Percentiles rank a stretch among this genome's conserved stretches.
phyloP scores from a whole-genome alignment of 495 filamentous ascomycete genomes.

The Aspergillus baeticus region DNA sequence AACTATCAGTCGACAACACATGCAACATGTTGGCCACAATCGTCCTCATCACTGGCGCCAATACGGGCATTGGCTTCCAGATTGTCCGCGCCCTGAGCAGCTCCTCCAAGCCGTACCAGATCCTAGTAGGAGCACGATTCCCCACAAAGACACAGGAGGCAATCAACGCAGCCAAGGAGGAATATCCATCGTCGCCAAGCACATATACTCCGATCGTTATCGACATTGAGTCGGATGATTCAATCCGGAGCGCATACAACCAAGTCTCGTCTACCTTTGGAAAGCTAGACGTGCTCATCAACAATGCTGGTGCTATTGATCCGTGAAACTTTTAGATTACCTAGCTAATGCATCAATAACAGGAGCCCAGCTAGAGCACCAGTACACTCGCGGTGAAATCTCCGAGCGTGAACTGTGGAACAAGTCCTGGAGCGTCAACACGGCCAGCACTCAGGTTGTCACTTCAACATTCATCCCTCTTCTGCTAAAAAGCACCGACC shows the following conservation, averaged over 20 bases:
- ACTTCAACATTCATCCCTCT: conserved; percentile 45
- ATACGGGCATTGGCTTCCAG: neutral
- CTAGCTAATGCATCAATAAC: neutral
- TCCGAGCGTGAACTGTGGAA: conserved; percentile 43
- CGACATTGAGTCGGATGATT: neutral
- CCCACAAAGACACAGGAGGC: neutral
- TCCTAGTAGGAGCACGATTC: neutral
- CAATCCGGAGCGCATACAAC: neutral
- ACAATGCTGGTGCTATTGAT: neutral
- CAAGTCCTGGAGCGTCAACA: conserved; percentile 48
- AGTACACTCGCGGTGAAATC: conserved; percentile 26
- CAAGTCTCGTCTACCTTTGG: neutral
- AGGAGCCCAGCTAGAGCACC: conserved; percentile 33
- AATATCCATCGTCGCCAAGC: neutral
- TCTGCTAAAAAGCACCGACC: conserved; percentile 44
- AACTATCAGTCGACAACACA: too few species aligned
- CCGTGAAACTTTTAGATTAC: too few species aligned
- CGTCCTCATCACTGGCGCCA: neutral
- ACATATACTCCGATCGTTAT: neutral
- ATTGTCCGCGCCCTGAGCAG: neutral
- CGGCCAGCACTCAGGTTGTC: conserved; percentile 49
- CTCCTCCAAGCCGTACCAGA: neutral
- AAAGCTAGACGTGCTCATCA: neutral
- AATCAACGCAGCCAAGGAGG: neutral
- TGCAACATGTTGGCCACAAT: too few species aligned